Conservation (phyloP, 495 filamentous ascomycete genomes). For the Hyaloscypha variabilis region DNA sequence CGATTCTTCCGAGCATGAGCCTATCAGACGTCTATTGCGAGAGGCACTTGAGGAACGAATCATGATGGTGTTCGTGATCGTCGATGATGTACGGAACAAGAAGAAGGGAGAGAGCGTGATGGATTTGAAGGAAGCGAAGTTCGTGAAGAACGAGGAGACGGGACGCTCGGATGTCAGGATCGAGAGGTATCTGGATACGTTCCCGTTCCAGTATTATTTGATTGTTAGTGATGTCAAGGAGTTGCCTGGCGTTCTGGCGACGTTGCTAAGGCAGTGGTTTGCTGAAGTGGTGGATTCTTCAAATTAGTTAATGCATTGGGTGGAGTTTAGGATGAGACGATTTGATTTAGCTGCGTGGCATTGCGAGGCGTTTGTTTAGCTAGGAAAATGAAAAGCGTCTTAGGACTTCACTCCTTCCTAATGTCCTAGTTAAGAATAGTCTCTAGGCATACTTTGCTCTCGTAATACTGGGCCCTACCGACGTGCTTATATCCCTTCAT, state of each 20-base stretch:
- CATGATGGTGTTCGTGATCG: conserved; percentile 97
- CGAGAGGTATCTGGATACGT: conserved; percentile 88
- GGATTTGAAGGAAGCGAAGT: conserved; percentile 79
- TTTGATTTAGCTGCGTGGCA: neutral
- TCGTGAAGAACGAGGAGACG: conserved; percentile 67
- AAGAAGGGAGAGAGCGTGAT: conserved; percentile 61
- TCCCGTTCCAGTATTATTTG: conserved; percentile 95
- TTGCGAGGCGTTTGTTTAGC: neutral
- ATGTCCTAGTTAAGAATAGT: too few relatives aligned
- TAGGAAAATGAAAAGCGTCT: neutral
- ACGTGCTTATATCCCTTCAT: too few relatives aligned
- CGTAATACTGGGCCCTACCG: too few relatives aligned
- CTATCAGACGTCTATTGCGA: conserved; percentile 76
- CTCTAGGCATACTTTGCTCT: too few relatives aligned
- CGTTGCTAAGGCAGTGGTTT: conserved; percentile 94
- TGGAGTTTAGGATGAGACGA: neutral
- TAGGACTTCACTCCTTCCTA: neutral
- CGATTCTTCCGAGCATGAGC: conserved; percentile 74
- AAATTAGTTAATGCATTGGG: neutral
- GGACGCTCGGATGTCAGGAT: conserved; percentile 61
- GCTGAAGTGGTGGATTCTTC: conserved; percentile 76
- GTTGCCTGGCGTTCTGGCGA: conserved; percentile 84
- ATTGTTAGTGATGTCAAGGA: conserved; percentile 91
- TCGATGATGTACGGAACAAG: conserved; percentile 70
- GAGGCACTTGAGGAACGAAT: conserved; percentile 90